A percentile compares a stretch with the other conserved stretches of the same genome.
phyloP scores from a whole-genome alignment of 352 stramenopile species.

The Pythium phragmitis region DNA sequence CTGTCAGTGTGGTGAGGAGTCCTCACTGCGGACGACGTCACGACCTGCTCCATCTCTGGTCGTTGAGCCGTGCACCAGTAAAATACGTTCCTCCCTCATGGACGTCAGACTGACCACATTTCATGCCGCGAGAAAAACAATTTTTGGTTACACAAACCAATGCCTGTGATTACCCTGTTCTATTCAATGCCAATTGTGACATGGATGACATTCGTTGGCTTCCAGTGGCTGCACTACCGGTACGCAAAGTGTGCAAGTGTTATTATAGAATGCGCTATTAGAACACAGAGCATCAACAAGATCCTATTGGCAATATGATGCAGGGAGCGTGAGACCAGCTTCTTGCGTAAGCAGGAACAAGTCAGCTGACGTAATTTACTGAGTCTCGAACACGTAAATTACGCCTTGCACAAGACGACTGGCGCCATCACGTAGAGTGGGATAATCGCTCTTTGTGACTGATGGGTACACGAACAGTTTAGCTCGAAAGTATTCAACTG shows the following conservation, averaged over 20 bases:
- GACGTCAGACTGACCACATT: too few relatives aligned
- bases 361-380: slow-evolving; percentile 6
- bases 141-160: too few relatives aligned
- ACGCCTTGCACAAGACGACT: slow-evolving; percentile 3
- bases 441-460: slow-evolving; percentile 10
- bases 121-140: too few relatives aligned
- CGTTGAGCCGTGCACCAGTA: slow-evolving; percentile 13
- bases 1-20: background rate
- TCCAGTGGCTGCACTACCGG: too few relatives aligned
- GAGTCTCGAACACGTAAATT: background rate
- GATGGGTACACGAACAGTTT: slow-evolving; percentile 4
- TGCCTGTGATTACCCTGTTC: too few relatives aligned
- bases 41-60: slow-evolving; percentile 15
- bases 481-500: slow-evolving; percentile 11
- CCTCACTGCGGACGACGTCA: background rate
- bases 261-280: too few relatives aligned
- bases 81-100: slow-evolving; percentile 1
- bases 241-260: too few relatives aligned
- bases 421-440: slow-evolving; percentile 23
- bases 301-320: too few relatives aligned
- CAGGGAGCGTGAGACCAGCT: too few relatives aligned
- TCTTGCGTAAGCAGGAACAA: background rate
- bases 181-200: too few relatives aligned
- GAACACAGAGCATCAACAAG: too few relatives aligned
- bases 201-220: too few relatives aligned